Conservation (phyloP, 1,139 yeast species). For the Scheffersomyces insectosa region DNA sequence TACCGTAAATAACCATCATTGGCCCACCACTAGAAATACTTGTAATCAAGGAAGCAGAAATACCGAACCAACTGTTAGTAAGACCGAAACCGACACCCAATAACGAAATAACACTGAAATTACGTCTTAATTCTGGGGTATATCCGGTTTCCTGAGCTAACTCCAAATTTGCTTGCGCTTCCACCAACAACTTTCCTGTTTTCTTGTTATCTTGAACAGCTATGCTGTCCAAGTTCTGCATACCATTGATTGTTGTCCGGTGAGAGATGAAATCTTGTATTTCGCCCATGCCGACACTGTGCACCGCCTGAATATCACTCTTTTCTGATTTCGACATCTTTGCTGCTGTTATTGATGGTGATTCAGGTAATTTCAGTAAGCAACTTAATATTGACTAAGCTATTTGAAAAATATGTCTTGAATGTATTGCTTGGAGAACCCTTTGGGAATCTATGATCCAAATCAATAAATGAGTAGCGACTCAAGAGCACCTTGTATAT, state of each 20-base stretch:
- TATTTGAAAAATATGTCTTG: no score
- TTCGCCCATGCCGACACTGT: slow-evolving; percentile 21
- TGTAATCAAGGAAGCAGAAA: slow-evolving; percentile 49
- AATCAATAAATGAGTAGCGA: no score
- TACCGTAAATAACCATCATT: slow-evolving; percentile 46
- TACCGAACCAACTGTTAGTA: slow-evolving; percentile 58
- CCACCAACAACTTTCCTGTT: slow-evolving; percentile 22
- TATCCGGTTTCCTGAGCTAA: slow-evolving; percentile 38
- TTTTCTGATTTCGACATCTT: neutral
- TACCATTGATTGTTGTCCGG: slow-evolving; percentile 4
- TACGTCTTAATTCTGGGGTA: slow-evolving; percentile 45
- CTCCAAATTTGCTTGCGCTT: slow-evolving; percentile 33
- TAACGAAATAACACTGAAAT: slow-evolving; percentile 54
- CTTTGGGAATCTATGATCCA: no score
- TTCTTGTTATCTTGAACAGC: slow-evolving; percentile 12
- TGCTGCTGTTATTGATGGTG: no score
- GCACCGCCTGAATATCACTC: slow-evolving; percentile 15
- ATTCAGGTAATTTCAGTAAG: no score
- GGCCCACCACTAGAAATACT: slow-evolving; percentile 55
- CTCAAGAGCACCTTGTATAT: no score
- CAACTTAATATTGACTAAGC: no score
- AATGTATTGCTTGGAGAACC: no score
- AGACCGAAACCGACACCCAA: slow-evolving; percentile 52
- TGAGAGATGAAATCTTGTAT: slow-evolving; percentile 18
- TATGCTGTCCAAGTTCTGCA: slow-evolving; percentile 8